Evolutionary conservation across 2,329 filamentous ascomycete species (phyloP).

Genomic region (Thielaviopsis punctulata): DNA sequence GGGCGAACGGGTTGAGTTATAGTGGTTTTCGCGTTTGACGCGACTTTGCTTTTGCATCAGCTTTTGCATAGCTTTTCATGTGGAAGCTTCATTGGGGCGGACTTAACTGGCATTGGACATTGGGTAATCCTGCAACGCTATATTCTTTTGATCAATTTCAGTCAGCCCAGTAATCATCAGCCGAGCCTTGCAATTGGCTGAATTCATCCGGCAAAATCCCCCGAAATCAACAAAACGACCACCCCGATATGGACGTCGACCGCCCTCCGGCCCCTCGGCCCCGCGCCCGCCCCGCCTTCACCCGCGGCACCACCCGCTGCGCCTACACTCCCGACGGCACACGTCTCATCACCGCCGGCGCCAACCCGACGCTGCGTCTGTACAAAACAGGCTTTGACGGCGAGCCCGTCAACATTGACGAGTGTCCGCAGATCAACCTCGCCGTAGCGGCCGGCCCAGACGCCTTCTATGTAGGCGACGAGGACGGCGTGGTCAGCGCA

Average conservation of each 20-base stretch:
- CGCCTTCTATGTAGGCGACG: conserved; percentile 76
- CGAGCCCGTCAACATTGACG: conserved; percentile 82
- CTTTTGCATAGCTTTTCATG: too few relatives aligned
- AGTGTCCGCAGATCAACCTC: conserved; percentile 73
- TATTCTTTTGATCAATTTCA: too few relatives aligned
- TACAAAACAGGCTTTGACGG: conserved; percentile 85
- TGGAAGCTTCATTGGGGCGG: not conserved
- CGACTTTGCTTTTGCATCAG: not conserved
- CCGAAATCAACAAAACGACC: not conserved
- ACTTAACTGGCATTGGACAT: too few relatives aligned
- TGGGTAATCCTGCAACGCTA: too few relatives aligned
- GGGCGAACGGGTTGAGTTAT: not conserved
- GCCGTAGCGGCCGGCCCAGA: conserved; percentile 60
- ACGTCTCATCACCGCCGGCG: conserved; percentile 77
- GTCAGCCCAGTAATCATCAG: too few relatives aligned
- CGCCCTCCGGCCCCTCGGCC: conserved; percentile 25
- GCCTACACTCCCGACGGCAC: conserved; percentile 79
- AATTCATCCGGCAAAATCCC: too few relatives aligned
- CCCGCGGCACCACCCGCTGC: conserved; percentile 70
- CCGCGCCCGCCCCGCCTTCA: conserved; percentile 55
- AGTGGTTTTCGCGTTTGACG: not conserved
- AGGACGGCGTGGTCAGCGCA: conserved; percentile 90
- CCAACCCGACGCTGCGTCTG: conserved; percentile 83
- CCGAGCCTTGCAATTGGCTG: too few relatives aligned
- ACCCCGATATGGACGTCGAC: conserved; percentile 7